These are phyloP conservation scores for Eucommia ulmoides DNA, from an alignment of 257 asterid species.

Conservation along the genomic window DNA sequence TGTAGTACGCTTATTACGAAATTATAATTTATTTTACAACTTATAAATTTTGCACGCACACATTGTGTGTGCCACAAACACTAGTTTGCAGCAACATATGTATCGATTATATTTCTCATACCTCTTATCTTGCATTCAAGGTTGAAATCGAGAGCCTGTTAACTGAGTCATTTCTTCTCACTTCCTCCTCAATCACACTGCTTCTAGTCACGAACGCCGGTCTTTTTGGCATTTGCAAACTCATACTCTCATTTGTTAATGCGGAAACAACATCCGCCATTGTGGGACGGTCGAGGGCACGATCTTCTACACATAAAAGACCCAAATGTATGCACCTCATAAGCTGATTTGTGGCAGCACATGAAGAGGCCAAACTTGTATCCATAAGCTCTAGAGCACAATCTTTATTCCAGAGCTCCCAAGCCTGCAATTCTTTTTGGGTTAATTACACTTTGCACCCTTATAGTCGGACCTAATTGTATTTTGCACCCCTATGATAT, in stretches of 20 bases:
- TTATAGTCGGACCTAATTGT: too few relatives aligned
- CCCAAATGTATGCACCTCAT: not conserved
- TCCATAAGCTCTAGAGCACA: not conserved
- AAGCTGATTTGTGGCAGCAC: not conserved
- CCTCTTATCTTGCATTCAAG: too few relatives aligned
- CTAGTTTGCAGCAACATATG: too few relatives aligned
- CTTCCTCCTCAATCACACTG: too few relatives aligned
- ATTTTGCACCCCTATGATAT: not conserved
- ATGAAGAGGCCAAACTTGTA: not conserved
- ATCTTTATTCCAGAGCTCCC: not conserved
- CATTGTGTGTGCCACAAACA: too few relatives aligned
- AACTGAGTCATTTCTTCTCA: too few relatives aligned
- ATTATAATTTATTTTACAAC: too few relatives aligned
- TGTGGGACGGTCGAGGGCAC: not conserved
- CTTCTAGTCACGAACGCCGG: not conserved
- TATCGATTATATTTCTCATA: too few relatives aligned
- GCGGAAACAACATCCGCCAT: not conserved
- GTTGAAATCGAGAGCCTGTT: too few relatives aligned
- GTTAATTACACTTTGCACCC: too few relatives aligned
- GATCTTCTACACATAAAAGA: not conserved
- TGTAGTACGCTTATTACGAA: too few relatives aligned
- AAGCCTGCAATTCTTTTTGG: not conserved
- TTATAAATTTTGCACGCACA: too few relatives aligned
- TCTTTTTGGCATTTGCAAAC: not conserved
- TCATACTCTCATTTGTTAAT: not conserved